phyloP scores from a whole-genome alignment of 129 eudicot genomes.

The Arctium lappa region DNA sequence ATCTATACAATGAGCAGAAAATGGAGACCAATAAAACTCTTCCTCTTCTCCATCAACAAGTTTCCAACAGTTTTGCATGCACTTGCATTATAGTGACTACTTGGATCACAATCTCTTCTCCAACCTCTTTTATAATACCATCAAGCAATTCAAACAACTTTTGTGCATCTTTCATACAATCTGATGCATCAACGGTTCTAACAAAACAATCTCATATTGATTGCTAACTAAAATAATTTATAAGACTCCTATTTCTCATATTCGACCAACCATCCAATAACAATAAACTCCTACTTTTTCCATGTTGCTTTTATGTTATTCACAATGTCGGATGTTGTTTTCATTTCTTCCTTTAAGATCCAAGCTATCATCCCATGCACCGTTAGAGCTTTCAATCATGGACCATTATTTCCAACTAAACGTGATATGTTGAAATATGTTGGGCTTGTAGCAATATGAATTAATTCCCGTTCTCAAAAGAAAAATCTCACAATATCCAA shows the following conservation, averaged over 20 bases:
- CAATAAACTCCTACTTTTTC: background rate
- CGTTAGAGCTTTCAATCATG: background rate
- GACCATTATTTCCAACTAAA: background rate
- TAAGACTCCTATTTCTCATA: background rate
- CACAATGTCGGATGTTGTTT: background rate
- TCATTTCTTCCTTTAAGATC: background rate
- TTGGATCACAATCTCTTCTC: background rate
- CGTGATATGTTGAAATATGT: background rate
- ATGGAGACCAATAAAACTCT: background rate
- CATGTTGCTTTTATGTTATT: background rate
- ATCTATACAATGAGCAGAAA: background rate
- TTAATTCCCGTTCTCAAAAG: background rate
- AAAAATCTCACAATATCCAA: background rate
- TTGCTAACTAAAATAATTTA: background rate
- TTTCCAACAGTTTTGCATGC: background rate
- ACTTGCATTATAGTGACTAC: background rate
- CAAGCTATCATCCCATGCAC: background rate
- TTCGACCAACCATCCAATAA: background rate
- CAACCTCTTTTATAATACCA: background rate
- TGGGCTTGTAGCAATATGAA: background rate
- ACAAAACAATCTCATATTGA: background rate
- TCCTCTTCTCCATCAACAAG: background rate
- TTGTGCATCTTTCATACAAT: background rate
- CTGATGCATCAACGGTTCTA: background rate
- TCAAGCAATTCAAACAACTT: background rate